Base-by-base conservation (phyloP, 1,139 yeast genomes). In the Kurtzmaniella quercitrusa region DNA sequence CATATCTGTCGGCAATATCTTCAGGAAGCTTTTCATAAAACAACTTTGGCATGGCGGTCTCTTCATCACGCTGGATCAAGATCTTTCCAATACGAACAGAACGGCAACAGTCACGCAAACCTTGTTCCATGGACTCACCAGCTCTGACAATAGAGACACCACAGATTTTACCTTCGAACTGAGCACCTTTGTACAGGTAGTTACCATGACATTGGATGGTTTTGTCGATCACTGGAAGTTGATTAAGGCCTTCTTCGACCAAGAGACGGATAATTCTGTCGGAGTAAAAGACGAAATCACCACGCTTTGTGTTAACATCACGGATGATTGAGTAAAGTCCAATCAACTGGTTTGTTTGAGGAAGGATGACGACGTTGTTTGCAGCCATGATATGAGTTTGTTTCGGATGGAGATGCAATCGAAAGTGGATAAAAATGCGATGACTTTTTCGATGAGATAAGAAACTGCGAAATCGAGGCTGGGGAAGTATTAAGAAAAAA, bases 91-190 rank as follows among this genome's bases (percentile, higher is more conserved):
- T 87, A 60, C 98, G 78, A 36, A 93, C 98, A 7, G 95, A 85
- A 54, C 98, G 78, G 63, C 98, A 89, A 66, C 98, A 88, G 68
- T 72, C 98, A 61, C 98, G 80, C 50, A 93, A 73, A 18, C 98
- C 98, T 76, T 88, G 95, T 65, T 93, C 98, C 98, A 93, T 93
- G 37, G 95, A 84, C 66, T 93, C 98, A 50, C 98, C 98, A 6
- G 98, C 98, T 59, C 98, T 78, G 57, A 93, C 95, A 58, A 93
- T 93, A 16, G 96, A 88, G 28, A 93, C 98, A 49, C 98, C 98
- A 64, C 98, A 93, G 47, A 93, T 91, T 65, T 88, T 89, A 38
- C 98, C 98, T 58, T 82, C 69, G 63, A 91, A 91, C 47, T 74
- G 73, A 45, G 85, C 84, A n/a, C 98, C 98, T 5, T 78, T 73